Percentiles rank a stretch among this genome's conserved stretches.
Conservation (phyloP, 176 grass and related monocot genomes). For the Dendrocalamus sinicus region DNA sequence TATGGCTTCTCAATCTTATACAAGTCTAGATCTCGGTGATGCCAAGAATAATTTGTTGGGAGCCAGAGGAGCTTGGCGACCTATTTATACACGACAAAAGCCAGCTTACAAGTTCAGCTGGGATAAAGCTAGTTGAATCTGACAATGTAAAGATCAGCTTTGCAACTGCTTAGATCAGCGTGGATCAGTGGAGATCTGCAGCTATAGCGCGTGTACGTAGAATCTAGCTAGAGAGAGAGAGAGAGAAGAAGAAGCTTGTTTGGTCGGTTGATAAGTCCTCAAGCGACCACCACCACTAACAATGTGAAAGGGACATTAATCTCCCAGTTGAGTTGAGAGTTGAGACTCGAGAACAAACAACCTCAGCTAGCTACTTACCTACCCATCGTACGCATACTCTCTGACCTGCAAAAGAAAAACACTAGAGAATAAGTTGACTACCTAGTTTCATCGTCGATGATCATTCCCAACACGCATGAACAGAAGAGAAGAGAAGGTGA, state of each 20-base stretch:
- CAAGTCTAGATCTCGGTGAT: background rate
- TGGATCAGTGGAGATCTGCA: constrained; percentile 14
- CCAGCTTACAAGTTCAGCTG: background rate
- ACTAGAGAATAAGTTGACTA: background rate
- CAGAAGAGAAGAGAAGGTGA: no score
- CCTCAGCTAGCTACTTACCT: background rate
- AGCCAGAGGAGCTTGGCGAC: background rate
- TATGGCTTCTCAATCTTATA: background rate
- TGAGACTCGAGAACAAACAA: background rate
- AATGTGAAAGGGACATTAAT: background rate
- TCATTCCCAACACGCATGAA: no score
- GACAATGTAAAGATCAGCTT: constrained; percentile 19
- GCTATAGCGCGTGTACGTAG: constrained; percentile 2
- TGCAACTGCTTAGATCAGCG: background rate
- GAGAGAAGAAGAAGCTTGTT: background rate
- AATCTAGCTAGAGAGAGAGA: constrained; percentile 14
- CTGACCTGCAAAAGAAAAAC: background rate
- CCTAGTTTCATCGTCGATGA: no score
- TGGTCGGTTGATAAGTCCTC: constrained; percentile 38
- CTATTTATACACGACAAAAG: constrained; percentile 15
- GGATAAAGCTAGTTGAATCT: background rate
- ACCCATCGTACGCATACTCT: background rate
- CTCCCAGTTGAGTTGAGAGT: background rate
- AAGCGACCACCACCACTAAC: constrained; percentile 30
- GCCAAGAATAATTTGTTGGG: background rate